Evolutionary conservation across 1,139 yeast genomes (phyloP).

Genomic region (Pichia sp.): DNA sequence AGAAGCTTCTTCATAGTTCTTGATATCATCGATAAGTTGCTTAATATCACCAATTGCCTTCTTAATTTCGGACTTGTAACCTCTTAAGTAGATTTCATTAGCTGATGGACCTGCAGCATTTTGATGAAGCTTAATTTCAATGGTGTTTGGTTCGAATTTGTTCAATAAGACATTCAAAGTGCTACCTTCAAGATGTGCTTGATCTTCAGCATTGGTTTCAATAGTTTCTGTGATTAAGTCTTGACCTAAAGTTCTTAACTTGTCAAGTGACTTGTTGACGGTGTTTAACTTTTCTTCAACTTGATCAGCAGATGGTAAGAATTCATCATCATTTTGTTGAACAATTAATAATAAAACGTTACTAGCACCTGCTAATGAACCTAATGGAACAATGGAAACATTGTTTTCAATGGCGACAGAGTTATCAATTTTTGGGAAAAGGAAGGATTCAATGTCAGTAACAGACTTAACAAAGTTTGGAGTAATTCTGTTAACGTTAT

Average conservation of each 20-base stretch:
- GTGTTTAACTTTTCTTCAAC: constrained; percentile 43
- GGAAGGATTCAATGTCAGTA: constrained; percentile 68
- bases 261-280: constrained; percentile 50
- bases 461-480: constrained; percentile 64
- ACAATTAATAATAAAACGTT: constrained; percentile 42
- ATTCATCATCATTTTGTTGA: constrained; percentile 47
- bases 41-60: constrained; percentile 52
- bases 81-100: constrained; percentile 62
- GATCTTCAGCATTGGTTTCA: constrained; percentile 54
- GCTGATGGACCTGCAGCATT: constrained; percentile 42
- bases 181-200: constrained; percentile 51
- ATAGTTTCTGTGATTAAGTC: constrained; percentile 53
- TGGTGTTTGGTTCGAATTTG: constrained; percentile 34
- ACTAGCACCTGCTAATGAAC: constrained; percentile 41
- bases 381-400: constrained; percentile 57
- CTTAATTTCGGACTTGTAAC: constrained; percentile 57
- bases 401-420: constrained; percentile 47
- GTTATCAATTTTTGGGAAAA: constrained; percentile 51
- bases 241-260: constrained; percentile 58
- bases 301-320: constrained; percentile 52
- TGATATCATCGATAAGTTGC: constrained; percentile 59
- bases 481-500: constrained; percentile 66
- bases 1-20: constrained; percentile 58
- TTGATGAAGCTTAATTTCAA: constrained; percentile 42
- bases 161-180: constrained; percentile 40